phyloP scores from a whole-genome alignment of 1,284 basidiomycete genomes.

The Ustilago crameri region DNA sequence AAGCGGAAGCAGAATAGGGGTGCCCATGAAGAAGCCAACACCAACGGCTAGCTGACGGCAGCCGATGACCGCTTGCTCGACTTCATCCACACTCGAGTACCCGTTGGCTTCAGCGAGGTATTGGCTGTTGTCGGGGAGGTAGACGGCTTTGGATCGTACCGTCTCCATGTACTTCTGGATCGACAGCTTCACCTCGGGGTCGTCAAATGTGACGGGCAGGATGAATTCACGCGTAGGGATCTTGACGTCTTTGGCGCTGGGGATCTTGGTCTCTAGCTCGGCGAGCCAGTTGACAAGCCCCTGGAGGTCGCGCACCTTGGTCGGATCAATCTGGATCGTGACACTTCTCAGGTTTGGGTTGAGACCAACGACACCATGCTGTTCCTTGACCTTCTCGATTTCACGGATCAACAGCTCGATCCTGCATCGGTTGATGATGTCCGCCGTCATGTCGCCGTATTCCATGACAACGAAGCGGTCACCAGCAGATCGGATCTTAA shows the following conservation, averaged over 20 bases:
- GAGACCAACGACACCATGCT: slow-evolving; percentile 60
- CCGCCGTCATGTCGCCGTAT: slow-evolving; percentile 37
- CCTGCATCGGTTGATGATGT: slow-evolving; percentile 70
- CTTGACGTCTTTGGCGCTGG: slow-evolving; percentile 70
- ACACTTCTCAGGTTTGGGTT: slow-evolving; percentile 30
- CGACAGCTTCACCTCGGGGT: slow-evolving; percentile 74
- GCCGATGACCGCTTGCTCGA: slow-evolving; percentile 67
- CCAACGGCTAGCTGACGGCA: slow-evolving; percentile 57
- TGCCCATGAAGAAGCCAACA: slow-evolving; percentile 64
- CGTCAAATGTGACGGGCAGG: slow-evolving; percentile 76
- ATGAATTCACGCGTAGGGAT: slow-evolving; percentile 32
- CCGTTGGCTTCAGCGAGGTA: slow-evolving; percentile 78
- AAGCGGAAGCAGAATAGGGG: slow-evolving; percentile 68
- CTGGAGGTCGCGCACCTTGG: slow-evolving; percentile 69
- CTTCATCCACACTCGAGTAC: slow-evolving; percentile 56
- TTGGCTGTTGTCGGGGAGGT: slow-evolving; percentile 77
- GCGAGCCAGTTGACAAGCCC: slow-evolving; percentile 70
- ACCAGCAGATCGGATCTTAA: slow-evolving; percentile 33
- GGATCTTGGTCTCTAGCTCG: slow-evolving; percentile 69
- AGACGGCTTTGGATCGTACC: slow-evolving; percentile 74
- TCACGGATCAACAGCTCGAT: slow-evolving; percentile 70
- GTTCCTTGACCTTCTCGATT: slow-evolving; percentile 67
- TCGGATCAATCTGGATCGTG: slow-evolving; percentile 73
- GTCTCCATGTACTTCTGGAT: slow-evolving; percentile 74
- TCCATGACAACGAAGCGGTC: slow-evolving; percentile 30